These are phyloP conservation scores for Lactarius tabidus DNA, from an alignment of 768 basidiomycete species.

Conservation along the genomic window DNA sequence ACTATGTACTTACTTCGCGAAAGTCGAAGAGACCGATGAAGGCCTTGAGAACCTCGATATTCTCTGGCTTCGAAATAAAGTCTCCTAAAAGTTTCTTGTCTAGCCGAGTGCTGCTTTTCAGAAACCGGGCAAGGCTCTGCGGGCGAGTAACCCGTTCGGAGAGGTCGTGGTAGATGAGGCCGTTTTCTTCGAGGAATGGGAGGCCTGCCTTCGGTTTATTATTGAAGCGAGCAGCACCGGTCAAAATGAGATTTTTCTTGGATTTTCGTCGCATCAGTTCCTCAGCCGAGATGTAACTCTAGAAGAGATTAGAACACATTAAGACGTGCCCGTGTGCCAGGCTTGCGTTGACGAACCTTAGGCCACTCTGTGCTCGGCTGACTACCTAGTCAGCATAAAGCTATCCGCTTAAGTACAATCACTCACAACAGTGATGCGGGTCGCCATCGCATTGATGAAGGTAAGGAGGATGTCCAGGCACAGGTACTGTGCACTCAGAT, in stretches of 20 bases:
- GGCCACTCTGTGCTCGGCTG: constrained; percentile 55
- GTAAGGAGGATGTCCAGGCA: constrained; percentile 84
- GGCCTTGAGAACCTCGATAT: constrained; percentile 76
- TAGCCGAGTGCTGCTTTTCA: constrained; percentile 77
- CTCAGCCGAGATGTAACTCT: constrained; percentile 57
- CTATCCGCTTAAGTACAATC: not conserved
- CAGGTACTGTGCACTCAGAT: constrained; percentile 76
- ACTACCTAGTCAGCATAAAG: constrained; percentile 3
- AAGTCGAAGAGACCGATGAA: constrained; percentile 91
- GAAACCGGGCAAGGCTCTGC: constrained; percentile 74
- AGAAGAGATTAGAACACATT: not conserved
- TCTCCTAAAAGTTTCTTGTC: constrained; percentile 95
- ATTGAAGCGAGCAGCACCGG: constrained; percentile 86
- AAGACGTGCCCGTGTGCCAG: not conserved
- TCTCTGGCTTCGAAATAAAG: constrained; percentile 86
- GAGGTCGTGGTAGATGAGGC: constrained; percentile 73
- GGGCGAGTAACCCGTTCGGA: constrained; percentile 52
- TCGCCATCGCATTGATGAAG: constrained; percentile 85
- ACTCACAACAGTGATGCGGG: constrained; percentile 51
- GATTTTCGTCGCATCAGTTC: constrained; percentile 67
- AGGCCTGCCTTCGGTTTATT: constrained; percentile 87
- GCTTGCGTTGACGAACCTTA: constrained; percentile 41
- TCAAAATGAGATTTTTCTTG: constrained; percentile 78
- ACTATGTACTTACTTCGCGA: constrained; percentile 56
- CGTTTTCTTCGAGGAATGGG: constrained; percentile 88